A percentile compares a stretch with the other conserved stretches of the same genome.
Conservation (phyloP, 768 basidiomycete genomes). For the Lentinula guzmanii region DNA sequence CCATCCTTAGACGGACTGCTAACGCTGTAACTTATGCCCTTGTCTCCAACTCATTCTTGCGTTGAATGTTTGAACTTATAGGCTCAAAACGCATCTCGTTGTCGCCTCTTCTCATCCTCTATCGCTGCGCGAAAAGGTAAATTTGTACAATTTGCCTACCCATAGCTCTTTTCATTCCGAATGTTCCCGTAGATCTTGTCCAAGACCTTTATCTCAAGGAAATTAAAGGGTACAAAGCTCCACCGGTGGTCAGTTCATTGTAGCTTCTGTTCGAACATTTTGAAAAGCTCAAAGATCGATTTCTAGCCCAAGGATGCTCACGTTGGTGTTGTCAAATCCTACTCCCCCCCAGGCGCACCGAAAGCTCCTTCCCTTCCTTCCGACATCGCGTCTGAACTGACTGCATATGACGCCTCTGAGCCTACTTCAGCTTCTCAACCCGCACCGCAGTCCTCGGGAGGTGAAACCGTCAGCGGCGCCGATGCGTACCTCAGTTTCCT, state of each 20-base stretch:
- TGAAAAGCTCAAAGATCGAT: not conserved
- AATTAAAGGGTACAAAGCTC: slow-evolving; percentile 85
- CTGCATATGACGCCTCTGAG: slow-evolving; percentile 80
- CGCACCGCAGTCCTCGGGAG: slow-evolving; percentile 23
- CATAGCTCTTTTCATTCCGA: slow-evolving; percentile 23
- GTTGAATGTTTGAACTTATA: slow-evolving; percentile 4
- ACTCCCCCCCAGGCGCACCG: slow-evolving; percentile 69
- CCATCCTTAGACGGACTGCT: slow-evolving; percentile 57
- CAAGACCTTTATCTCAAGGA: slow-evolving; percentile 91
- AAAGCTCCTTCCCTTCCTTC: slow-evolving; percentile 68
- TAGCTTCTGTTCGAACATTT: not conserved
- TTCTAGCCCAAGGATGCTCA: slow-evolving; percentile 84
- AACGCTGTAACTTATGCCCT: slow-evolving; percentile 32
- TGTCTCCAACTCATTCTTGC: not conserved
- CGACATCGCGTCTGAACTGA: slow-evolving; percentile 84
- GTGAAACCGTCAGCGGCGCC: slow-evolving; percentile 47
- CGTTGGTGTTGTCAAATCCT: slow-evolving; percentile 80
- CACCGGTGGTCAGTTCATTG: slow-evolving; percentile 51
- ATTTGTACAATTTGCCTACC: slow-evolving; percentile 15
- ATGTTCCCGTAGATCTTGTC: slow-evolving; percentile 69
- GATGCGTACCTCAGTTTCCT: slow-evolving; percentile 76
- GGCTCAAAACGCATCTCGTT: slow-evolving; percentile 47
- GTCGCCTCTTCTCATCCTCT: slow-evolving; percentile 56
- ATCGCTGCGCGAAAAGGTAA: slow-evolving; percentile 59
- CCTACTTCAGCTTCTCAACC: slow-evolving; percentile 44